phyloP scores from a whole-genome alignment of 2,329 filamentous ascomycete genomes.

The Cryoendolithus antarcticus region DNA sequence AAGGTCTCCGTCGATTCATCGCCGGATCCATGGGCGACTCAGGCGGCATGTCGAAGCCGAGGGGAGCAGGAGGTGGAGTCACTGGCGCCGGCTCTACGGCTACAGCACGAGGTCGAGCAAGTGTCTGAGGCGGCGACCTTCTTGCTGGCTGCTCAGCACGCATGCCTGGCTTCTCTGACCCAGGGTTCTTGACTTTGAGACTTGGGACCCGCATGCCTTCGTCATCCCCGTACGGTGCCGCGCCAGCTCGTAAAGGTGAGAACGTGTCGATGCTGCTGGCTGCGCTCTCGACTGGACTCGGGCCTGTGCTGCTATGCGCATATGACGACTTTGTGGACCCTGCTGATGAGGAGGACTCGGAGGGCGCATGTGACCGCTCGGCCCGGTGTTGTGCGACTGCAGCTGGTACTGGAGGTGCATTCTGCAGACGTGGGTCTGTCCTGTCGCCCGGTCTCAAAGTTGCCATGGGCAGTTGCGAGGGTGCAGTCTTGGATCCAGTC shows the following conservation, averaged over 20 bases:
- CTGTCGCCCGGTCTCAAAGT: conserved; percentile 3
- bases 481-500: conserved; percentile 2
- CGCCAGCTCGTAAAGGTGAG: conserved; percentile 10
- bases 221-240: conserved; percentile 12
- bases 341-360: conserved; percentile 19
- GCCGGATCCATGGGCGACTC: conserved; percentile 24
- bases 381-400: conserved; percentile 16
- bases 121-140: conserved; percentile 12
- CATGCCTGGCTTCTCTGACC: conserved; percentile 12
- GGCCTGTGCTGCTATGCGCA: conserved; percentile 14
- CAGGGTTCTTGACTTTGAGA: conserved; percentile 11
- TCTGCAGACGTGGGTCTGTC: conserved; percentile 16
- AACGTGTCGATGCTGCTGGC: conserved; percentile 21
- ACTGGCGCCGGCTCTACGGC: neutral
- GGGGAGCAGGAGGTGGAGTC: neutral
- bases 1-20: neutral
- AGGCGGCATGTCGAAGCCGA: conserved; percentile 6
- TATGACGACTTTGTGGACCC: conserved; percentile 15
- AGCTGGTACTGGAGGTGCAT: conserved; percentile 22
- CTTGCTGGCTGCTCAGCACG: conserved; percentile 14
- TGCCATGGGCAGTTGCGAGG: conserved; percentile 6
- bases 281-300: conserved; percentile 19
- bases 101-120: conserved; percentile 7
- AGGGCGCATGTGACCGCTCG: conserved; percentile 16
- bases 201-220: conserved; percentile 14